Conservation (phyloP, 441 rosid species). For the Erodium moschatum region DNA sequence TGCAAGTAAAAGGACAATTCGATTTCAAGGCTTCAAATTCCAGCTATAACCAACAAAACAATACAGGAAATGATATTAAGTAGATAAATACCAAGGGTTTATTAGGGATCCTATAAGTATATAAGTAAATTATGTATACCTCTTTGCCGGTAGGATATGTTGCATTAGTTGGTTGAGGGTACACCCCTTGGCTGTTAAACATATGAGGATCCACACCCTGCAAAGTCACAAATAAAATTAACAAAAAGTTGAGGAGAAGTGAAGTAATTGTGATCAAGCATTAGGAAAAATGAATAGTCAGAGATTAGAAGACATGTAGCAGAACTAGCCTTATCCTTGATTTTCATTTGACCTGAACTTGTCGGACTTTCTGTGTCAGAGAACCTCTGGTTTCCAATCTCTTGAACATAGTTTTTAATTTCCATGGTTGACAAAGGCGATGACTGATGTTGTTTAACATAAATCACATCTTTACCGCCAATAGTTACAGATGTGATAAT, state of each 20-base stretch:
- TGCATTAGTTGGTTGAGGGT: constrained; percentile 56
- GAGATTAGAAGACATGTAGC: background rate
- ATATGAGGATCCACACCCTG: constrained; percentile 56
- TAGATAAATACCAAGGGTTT: background rate
- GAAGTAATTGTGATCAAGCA: constrained; percentile 12
- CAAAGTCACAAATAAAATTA: constrained; percentile 15
- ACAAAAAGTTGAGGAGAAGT: background rate
- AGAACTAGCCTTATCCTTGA: constrained; percentile 65
- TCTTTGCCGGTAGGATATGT: constrained; percentile 51
- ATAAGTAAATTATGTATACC: constrained; percentile 27
- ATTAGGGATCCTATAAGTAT: background rate
- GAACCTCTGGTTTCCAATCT: constrained; percentile 50
- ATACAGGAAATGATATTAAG: background rate
- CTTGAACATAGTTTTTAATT: constrained; percentile 52
- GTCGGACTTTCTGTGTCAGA: constrained; percentile 40
- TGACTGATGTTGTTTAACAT: constrained; percentile 61
- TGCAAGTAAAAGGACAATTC: constrained; percentile 35
- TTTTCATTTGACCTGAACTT: constrained; percentile 43
- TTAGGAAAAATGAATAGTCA: background rate
- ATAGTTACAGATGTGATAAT: constrained; percentile 65
- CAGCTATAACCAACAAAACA: background rate
- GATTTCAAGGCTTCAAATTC: constrained; percentile 25
- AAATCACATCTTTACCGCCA: constrained; percentile 74
- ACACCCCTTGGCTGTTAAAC: constrained; percentile 64
- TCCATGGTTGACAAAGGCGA: constrained; percentile 49